phyloP scores from a whole-genome alignment of 2,329 filamentous ascomycete species.

The Xylariales sp. region DNA sequence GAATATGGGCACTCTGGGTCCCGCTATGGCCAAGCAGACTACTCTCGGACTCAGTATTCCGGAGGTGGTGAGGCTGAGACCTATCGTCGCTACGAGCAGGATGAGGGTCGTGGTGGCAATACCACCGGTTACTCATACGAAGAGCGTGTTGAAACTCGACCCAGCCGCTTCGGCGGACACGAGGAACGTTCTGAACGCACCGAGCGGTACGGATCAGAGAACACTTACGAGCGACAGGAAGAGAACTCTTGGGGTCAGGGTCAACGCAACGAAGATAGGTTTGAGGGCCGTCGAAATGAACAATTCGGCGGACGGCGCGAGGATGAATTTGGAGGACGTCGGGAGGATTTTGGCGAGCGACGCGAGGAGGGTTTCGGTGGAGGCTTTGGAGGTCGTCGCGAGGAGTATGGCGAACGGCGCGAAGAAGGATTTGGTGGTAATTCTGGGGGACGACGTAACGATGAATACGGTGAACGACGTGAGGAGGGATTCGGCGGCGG shows the following conservation, averaged over 20 bases:
- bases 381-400: constrained; percentile 4
- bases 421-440: background rate
- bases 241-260: constrained; percentile 13
- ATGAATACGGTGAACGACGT: constrained; percentile 2
- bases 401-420: background rate
- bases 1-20: constrained; percentile 56
- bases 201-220: constrained; percentile 35
- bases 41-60: constrained; percentile 53
- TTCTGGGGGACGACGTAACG: background rate
- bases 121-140: constrained; percentile 53
- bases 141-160: constrained; percentile 51
- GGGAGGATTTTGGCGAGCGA: constrained; percentile 12
- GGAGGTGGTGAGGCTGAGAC: constrained; percentile 54
- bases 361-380: constrained; percentile 5
- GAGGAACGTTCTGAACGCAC: constrained; percentile 54
- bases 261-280: constrained; percentile 13
- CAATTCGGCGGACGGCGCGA: constrained; percentile 11
- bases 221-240: constrained; percentile 14
- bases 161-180: constrained; percentile 49
- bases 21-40: constrained; percentile 58
- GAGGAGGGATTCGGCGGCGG: constrained; percentile 16
- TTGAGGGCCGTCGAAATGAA: constrained; percentile 11
- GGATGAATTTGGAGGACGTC: constrained; percentile 8
- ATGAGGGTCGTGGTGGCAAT: constrained; percentile 33
- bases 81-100: constrained; percentile 59